A percentile compares a stretch with the other conserved stretches of the same genome.
phyloP scores from a whole-genome alignment of 176 grass and related monocot species.

The Cenchrus purpureus region DNA sequence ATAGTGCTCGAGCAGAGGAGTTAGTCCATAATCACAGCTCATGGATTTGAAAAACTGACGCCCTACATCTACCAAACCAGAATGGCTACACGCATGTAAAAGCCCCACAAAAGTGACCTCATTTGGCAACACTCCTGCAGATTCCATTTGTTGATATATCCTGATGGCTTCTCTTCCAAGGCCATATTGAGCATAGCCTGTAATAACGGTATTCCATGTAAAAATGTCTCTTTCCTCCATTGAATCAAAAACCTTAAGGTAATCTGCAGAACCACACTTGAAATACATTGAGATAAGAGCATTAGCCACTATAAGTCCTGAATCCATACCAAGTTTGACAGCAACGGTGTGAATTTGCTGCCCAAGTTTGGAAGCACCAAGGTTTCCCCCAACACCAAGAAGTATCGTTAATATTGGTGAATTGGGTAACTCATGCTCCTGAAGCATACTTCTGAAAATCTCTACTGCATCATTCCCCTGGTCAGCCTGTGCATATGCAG shows the following conservation, averaged over 20 bases:
- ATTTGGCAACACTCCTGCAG: slow-evolving; percentile 50
- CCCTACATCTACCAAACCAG: slow-evolving; percentile 69
- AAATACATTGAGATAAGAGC: slow-evolving; percentile 64
- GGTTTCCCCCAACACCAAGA: slow-evolving; percentile 42
- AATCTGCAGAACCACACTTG: slow-evolving; percentile 48
- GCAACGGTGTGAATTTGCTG: slow-evolving; percentile 48
- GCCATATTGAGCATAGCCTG: slow-evolving; percentile 65
- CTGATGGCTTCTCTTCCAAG: slow-evolving; percentile 52
- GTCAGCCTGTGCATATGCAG: slow-evolving; percentile 54
- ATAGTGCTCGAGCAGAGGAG: slow-evolving; percentile 64
- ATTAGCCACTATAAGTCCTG: slow-evolving; percentile 55
- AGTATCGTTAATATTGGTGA: slow-evolving; percentile 56
- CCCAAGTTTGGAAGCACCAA: slow-evolving; percentile 55
- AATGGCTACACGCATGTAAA: slow-evolving; percentile 74
- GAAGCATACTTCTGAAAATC: slow-evolving; percentile 55
- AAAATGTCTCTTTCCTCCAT: slow-evolving; percentile 50
- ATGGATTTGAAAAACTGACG: slow-evolving; percentile 63
- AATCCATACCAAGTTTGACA: slow-evolving; percentile 51
- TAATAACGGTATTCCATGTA: slow-evolving; percentile 67
- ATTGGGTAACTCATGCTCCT: slow-evolving; percentile 47
- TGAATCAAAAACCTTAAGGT: slow-evolving; percentile 46
- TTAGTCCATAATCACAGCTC: slow-evolving; percentile 51
- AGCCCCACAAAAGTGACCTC: slow-evolving; percentile 75
- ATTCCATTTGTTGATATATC: slow-evolving; percentile 58
- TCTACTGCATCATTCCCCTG: slow-evolving; percentile 42